These are phyloP conservation scores for Melanomma pulvis-pyrius DNA, from an alignment of 495 filamentous ascomycete species.

Conservation along the genomic window DNA sequence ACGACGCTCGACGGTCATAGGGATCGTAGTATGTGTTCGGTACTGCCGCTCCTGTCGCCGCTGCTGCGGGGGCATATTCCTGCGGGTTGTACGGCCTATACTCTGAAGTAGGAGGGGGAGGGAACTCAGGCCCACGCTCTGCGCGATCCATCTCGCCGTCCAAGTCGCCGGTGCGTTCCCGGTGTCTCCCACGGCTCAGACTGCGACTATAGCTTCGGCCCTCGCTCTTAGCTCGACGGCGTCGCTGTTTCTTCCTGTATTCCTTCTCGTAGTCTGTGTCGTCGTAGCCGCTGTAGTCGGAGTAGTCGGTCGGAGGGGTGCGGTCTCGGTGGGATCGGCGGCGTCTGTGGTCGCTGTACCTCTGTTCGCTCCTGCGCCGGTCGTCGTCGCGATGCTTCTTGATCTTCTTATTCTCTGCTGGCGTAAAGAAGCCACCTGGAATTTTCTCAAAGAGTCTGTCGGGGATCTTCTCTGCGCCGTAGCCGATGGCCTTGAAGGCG, in stretches of 20 bases:
- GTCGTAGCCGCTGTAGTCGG: conserved; percentile 32
- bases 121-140: conserved; percentile 19
- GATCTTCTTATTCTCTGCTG: conserved; percentile 33
- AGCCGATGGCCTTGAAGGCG: conserved; percentile 34
- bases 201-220: conserved; percentile 28
- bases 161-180: conserved; percentile 10
- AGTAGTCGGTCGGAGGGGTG: conserved; percentile 29
- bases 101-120: conserved; percentile 28
- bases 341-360: conserved; percentile 8
- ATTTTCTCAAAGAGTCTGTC: conserved; percentile 44
- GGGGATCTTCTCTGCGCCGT: conserved; percentile 46
- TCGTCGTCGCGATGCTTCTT: conserved; percentile 15
- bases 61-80: conserved; percentile 31
- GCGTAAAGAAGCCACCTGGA: conserved; percentile 45
- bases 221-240: conserved; percentile 29
- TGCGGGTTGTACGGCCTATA: conserved; percentile 40
- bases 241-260: conserved; percentile 11
- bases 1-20: conserved; percentile 27
- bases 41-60: conserved; percentile 11
- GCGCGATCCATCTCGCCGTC: conserved; percentile 30
- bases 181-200: conserved; percentile 19
- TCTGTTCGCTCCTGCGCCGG: conserved; percentile 22
- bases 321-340: conserved; percentile 29
- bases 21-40: conserved; percentile 23
- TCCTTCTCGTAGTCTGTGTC: conserved; percentile 35